A percentile compares a stretch with the other conserved stretches of the same genome.
Conservation (phyloP, 2,329 filamentous ascomycete genomes). For the Rhexocercosporidium sp. region DNA sequence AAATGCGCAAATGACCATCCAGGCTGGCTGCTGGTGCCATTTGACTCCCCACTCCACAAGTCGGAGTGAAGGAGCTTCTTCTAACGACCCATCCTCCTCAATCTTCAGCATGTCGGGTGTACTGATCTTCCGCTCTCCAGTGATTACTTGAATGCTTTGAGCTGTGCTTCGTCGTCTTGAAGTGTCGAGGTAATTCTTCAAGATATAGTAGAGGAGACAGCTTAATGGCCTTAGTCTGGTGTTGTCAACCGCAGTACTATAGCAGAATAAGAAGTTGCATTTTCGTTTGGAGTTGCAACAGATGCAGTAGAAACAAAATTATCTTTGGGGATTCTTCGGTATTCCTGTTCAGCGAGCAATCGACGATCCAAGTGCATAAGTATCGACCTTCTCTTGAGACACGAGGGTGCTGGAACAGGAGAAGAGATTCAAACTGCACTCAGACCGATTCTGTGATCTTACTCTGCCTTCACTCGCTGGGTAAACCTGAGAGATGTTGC, state of each 20-base stretch:
- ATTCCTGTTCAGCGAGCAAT: not conserved
- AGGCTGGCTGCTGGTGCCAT: conserved; percentile 4
- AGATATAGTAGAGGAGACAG: not conserved
- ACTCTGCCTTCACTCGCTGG: not conserved
- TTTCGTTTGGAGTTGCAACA: not conserved
- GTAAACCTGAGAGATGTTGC: not conserved
- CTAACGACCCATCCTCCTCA: not conserved
- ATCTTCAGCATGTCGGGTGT: not conserved
- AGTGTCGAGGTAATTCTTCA: not conserved
- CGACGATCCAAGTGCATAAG: not conserved
- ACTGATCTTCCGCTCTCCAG: not conserved
- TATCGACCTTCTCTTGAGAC: no score
- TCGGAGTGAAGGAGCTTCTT: not conserved
- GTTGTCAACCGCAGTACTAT: no score
- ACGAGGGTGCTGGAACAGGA: no score
- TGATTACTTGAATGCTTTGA: no score
- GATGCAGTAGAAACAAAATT: not conserved
- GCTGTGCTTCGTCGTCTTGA: not conserved
- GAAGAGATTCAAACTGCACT: not conserved
- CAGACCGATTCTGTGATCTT: not conserved
- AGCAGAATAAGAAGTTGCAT: not conserved
- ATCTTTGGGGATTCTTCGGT: no score
- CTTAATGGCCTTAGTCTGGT: no score
- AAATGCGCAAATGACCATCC: not conserved
- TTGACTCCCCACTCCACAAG: not conserved